phyloP scores from a whole-genome alignment of 331 rosid species.

The Malus hybrid region DNA sequence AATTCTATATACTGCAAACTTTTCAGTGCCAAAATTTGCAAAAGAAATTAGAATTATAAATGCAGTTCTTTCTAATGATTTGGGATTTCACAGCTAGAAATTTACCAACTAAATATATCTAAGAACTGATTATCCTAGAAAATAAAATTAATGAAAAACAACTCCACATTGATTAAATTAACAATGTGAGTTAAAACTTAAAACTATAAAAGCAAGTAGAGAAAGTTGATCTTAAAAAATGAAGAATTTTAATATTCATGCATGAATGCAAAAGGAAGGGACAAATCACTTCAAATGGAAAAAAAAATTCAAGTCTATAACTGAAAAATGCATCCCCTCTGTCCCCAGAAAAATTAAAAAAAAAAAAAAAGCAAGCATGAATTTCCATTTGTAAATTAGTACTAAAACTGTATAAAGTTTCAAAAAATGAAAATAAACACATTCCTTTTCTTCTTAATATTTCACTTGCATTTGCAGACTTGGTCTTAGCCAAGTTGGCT shows the following conservation, averaged over 20 bases:
- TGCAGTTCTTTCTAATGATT: background rate
- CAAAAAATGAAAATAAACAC: background rate
- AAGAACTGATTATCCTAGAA: no score
- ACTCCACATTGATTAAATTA: background rate
- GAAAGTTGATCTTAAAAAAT: background rate
- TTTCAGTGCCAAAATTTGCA: background rate
- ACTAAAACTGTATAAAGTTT: background rate
- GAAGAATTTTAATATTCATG: background rate
- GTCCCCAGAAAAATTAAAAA: background rate
- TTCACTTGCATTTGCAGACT: no score
- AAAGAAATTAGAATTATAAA: background rate
- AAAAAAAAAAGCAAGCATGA: background rate
- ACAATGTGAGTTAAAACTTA: background rate
- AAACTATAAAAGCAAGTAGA: background rate
- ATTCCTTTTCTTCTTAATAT: background rate
- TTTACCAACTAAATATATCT: no score
- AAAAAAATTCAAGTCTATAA: background rate
- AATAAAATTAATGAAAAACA: no score
- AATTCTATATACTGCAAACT: no score
- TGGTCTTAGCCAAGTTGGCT: no score
- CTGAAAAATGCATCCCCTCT: background rate
- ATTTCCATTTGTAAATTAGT: background rate
- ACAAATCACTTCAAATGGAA: background rate
- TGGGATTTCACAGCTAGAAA: no score
- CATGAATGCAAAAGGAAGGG: background rate